Percentiles rank a stretch among this genome's conserved stretches.
These are phyloP conservation scores for Suhomyces sp. DNA, from an alignment of 805 yeast genomes.

Conservation along the genomic window DNA sequence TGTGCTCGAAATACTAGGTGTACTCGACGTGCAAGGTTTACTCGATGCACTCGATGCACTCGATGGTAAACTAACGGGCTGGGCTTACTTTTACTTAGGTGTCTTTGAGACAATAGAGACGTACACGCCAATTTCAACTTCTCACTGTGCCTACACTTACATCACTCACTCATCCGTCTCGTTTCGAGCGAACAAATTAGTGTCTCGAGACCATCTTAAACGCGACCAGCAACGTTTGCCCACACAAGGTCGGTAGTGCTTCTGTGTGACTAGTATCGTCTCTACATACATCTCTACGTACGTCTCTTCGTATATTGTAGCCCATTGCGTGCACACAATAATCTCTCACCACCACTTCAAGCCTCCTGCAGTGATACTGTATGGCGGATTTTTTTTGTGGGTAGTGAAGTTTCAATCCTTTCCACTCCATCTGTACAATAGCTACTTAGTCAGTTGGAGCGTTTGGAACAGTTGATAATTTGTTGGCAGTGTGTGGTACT, in stretches of 20 bases:
- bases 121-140: background rate
- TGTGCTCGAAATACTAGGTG: background rate
- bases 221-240: background rate
- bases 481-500: background rate
- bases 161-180: background rate
- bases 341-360: background rate
- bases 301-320: background rate
- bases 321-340: background rate
- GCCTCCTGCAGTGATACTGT: constrained; percentile 1
- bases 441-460: background rate
- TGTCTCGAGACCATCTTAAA: background rate
- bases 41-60: background rate
- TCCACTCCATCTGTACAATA: background rate
- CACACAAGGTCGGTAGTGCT: background rate
- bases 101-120: background rate
- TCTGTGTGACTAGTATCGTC: background rate
- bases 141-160: background rate
- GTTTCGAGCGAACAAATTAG: background rate
- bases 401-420: constrained; percentile 3
- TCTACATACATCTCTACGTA: background rate
- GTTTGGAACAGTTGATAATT: background rate
- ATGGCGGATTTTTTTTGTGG: constrained; percentile 1
- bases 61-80: background rate
- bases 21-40: background rate
- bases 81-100: background rate